Percentiles rank a stretch among this genome's conserved stretches.
Conservation (phyloP, 192 early-diverging fungal genomes). For the Thoreauomyces humboldtii region DNA sequence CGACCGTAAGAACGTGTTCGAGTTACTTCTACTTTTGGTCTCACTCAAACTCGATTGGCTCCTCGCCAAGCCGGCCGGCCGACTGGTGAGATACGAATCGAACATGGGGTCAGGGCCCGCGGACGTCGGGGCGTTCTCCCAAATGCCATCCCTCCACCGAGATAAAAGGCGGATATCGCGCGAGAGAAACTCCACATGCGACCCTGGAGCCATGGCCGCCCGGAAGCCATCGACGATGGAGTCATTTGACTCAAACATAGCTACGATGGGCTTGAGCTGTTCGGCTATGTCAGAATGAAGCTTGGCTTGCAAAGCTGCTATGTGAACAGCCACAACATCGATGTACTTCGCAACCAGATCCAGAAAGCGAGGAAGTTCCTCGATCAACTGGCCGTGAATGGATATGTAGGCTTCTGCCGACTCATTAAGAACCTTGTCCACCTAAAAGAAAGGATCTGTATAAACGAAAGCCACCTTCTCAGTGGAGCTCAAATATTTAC, state of each 20-base stretch:
- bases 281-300: conserved; percentile 46
- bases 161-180: conserved; percentile 11
- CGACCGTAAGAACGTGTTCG: too few species aligned
- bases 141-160: conserved; percentile 9
- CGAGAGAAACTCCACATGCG: background rate
- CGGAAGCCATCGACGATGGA: conserved; percentile 23
- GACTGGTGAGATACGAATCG: background rate
- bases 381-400: conserved; percentile 69
- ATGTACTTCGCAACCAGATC: conserved; percentile 58
- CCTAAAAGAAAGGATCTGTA: conserved; percentile 26
- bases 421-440: conserved; percentile 64
- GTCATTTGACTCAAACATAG: background rate
- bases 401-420: conserved; percentile 63
- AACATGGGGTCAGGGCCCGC: background rate
- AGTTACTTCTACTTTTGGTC: too few species aligned
- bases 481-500: conserved; percentile 25
- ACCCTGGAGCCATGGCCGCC: conserved; percentile 4
- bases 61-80: too few species aligned
- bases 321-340: conserved; percentile 54
- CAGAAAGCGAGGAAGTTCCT: conserved; percentile 69
- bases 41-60: too few species aligned
- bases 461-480: background rate
- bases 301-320: conserved; percentile 53
- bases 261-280: conserved; percentile 29
- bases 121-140: conserved; percentile 1